Conservation (phyloP, 352 stramenopile genomes). For the Lagenidium sp. region DNA sequence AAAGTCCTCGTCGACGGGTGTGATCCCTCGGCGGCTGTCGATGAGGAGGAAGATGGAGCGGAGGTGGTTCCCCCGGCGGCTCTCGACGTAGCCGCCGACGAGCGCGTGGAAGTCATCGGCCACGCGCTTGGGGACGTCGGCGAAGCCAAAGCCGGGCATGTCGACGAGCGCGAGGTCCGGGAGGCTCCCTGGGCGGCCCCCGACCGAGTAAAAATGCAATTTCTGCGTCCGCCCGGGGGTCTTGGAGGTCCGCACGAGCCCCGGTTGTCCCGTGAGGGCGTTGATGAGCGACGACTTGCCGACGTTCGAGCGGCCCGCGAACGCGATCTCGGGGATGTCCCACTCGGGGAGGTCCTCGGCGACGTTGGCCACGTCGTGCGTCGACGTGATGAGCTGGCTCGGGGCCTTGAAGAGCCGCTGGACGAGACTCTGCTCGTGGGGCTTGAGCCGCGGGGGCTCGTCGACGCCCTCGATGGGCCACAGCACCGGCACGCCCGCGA, state of each 20-base stretch:
- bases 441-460: constrained; percentile 29
- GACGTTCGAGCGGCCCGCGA: constrained; percentile 83
- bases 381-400: constrained; percentile 65
- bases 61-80: constrained; percentile 61
- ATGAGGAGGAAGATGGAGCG: constrained; percentile 69
- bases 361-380: too few species aligned
- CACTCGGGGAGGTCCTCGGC: constrained; percentile 52
- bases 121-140: constrained; percentile 56
- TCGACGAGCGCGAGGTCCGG: constrained; percentile 69
- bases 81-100: constrained; percentile 68
- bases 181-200: constrained; percentile 57
- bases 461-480: constrained; percentile 57
- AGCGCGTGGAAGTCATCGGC: constrained; percentile 73
- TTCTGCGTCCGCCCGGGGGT: constrained; percentile 78
- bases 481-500: constrained; percentile 30
- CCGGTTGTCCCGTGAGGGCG: constrained; percentile 53
- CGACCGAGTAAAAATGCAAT: constrained; percentile 76
- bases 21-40: constrained; percentile 70
- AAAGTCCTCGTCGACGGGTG: constrained; percentile 76
- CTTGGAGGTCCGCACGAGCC: constrained; percentile 76
- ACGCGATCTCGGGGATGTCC: constrained; percentile 71
- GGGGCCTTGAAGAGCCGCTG: constrained; percentile 50
- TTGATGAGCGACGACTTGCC: constrained; percentile 88
- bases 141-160: constrained; percentile 85
- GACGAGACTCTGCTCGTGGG: constrained; percentile 51